Conservation (phyloP, 345 rosid genomes). For the Moringa oleifera region DNA sequence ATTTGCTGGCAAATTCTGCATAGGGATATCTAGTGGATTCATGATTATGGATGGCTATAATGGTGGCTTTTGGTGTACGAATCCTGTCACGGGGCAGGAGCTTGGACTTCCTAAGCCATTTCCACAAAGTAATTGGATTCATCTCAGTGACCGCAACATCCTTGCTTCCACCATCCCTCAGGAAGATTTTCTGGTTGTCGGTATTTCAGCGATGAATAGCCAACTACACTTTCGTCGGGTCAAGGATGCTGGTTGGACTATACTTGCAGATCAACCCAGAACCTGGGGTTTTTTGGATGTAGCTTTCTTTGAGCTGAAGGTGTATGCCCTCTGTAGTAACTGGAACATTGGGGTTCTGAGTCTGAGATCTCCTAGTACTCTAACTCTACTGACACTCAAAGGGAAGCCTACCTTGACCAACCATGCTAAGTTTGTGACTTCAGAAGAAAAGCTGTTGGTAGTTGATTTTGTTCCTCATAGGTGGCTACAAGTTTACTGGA, state of each 20-base stretch:
- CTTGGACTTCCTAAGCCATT: background rate
- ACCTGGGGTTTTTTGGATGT: background rate
- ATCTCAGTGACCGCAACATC: background rate
- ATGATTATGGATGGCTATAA: background rate
- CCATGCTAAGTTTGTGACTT: background rate
- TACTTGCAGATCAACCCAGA: background rate
- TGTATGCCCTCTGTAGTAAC: background rate
- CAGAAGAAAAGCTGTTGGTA: background rate
- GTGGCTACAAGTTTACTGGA: background rate
- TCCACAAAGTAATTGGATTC: background rate
- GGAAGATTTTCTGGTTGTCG: background rate
- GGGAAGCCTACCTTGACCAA: background rate
- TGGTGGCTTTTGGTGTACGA: background rate
- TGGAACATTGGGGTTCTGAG: background rate
- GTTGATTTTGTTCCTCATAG: background rate
- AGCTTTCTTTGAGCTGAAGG: background rate
- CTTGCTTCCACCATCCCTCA: background rate
- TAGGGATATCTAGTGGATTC: slow-evolving; percentile 7
- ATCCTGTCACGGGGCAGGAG: slow-evolving; percentile 3
- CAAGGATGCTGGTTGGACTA: background rate
- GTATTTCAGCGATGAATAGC: background rate
- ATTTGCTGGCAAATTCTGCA: background rate
- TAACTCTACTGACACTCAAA: background rate
- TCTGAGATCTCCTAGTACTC: background rate
- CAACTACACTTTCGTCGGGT: slow-evolving; percentile 2